A percentile compares a stretch with the other conserved stretches of the same genome.
phyloP scores from a whole-genome alignment of 306 rosid species.

The Fagus sylvatica region DNA sequence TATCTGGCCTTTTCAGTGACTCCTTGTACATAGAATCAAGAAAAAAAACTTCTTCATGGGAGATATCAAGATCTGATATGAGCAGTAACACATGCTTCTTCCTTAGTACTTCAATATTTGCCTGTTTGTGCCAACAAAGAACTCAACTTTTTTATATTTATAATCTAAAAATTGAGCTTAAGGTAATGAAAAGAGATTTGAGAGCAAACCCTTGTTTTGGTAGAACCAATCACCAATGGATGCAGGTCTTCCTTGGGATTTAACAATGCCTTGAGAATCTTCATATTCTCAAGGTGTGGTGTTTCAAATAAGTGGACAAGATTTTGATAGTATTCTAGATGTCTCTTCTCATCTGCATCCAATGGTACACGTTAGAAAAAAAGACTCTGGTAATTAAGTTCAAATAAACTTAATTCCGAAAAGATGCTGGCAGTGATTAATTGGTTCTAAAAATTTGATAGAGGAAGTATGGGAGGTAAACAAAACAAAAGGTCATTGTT shows the following conservation, averaged over 20 bases:
- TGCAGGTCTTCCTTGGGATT: constrained; percentile 54
- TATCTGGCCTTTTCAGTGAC: constrained; percentile 32
- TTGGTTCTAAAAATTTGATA: no score
- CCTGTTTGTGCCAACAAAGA: constrained; percentile 41
- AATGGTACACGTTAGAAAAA: background rate
- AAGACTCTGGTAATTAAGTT: background rate
- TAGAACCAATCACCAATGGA: constrained; percentile 48
- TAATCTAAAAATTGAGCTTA: background rate
- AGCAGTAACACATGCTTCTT: constrained; percentile 78
- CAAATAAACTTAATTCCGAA: background rate
- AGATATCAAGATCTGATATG: constrained; percentile 70
- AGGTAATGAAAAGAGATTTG: background rate
- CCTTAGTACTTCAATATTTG: constrained; percentile 58
- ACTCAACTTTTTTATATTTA: constrained; percentile 3
- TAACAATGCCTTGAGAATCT: constrained; percentile 56
- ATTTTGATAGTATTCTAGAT: constrained; percentile 54
- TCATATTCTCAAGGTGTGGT: constrained; percentile 70
- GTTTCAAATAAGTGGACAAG: constrained; percentile 51
- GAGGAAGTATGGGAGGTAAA: no score
- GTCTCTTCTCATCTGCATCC: constrained; percentile 58
- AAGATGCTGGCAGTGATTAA: no score
- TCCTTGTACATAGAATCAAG: constrained; percentile 48
- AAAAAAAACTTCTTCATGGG: constrained; percentile 61
- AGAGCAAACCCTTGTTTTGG: constrained; percentile 43
- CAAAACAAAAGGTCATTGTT: background rate